A percentile compares a stretch with the other conserved stretches of the same genome.
Conservation (phyloP, 2,329 filamentous ascomycete species). For the Talaromyces sp. region DNA sequence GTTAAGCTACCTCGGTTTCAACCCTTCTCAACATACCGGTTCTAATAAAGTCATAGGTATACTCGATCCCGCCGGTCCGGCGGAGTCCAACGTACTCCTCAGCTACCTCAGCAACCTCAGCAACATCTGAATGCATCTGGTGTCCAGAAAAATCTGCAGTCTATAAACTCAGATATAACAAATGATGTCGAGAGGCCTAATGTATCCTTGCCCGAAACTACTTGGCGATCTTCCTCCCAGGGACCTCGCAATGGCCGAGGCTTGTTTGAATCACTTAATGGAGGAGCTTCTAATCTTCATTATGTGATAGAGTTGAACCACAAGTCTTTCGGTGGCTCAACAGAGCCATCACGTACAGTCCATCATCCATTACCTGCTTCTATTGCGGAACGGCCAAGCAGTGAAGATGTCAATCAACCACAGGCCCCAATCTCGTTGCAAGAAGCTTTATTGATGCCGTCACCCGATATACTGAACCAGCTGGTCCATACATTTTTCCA, state of each 20-base stretch:
- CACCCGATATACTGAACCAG: constrained; percentile 17
- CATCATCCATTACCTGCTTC: constrained; percentile 19
- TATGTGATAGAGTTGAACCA: constrained; percentile 23
- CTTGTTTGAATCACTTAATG: not conserved
- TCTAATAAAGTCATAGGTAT: not conserved
- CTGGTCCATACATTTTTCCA: constrained; percentile 26
- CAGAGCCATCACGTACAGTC: constrained; percentile 16
- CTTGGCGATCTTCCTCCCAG: not conserved
- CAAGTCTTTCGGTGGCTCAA: constrained; percentile 16
- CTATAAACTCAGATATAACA: not conserved
- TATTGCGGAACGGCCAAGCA: constrained; percentile 20
- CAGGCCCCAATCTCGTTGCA: constrained; percentile 6
- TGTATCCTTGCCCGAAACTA: not conserved
- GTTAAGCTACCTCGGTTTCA: not conserved
- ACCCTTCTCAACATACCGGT: not conserved
- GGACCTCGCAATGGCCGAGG: not conserved
- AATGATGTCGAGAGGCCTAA: not conserved
- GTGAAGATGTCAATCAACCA: constrained; percentile 1
- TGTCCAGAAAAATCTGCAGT: not conserved
- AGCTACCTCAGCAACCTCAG: not conserved
- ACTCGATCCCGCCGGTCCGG: not conserved
- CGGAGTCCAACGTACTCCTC: not conserved
- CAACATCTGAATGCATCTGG: not conserved
- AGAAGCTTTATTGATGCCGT: constrained; percentile 17
- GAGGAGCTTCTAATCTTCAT: constrained; percentile 19